Conservation (phyloP, 2,329 filamentous ascomycete species). For the Arthrobotrys megalospora region DNA sequence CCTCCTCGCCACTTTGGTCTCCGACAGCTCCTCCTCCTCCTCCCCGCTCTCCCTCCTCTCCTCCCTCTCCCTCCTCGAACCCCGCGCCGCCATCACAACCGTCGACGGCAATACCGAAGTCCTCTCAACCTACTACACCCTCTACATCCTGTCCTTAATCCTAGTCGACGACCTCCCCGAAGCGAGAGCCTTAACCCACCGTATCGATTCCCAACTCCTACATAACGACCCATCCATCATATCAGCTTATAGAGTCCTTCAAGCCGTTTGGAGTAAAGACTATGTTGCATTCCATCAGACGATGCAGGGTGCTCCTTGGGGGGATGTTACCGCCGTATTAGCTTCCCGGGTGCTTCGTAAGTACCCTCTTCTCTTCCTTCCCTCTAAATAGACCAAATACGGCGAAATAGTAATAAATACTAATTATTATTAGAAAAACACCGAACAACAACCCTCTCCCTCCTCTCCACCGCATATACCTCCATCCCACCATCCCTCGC, state of each 20-base stretch:
- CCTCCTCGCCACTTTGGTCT: constrained; percentile 40
- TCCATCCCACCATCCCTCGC: constrained; percentile 62
- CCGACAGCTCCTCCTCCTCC: constrained; percentile 35
- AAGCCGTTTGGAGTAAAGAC: constrained; percentile 62
- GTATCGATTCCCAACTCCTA: constrained; percentile 61
- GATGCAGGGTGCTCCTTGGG: constrained; percentile 62
- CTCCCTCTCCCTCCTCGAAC: constrained; percentile 43
- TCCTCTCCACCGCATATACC: constrained; percentile 64
- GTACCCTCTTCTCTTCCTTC: neutral
- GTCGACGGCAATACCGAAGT: constrained; percentile 57
- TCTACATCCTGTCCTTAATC: constrained; percentile 63
- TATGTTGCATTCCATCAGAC: constrained; percentile 62
- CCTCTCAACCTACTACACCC: constrained; percentile 63
- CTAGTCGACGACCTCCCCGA: constrained; percentile 64
- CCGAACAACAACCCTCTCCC: constrained; percentile 61
- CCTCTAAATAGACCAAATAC: neutral
- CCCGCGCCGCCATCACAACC: constrained; percentile 53
- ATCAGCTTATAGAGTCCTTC: constrained; percentile 62
- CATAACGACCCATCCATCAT: constrained; percentile 62
- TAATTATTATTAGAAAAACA: constrained; percentile 56
- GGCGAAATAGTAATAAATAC: neutral
- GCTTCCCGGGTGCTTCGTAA: constrained; percentile 58
- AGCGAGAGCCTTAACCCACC: constrained; percentile 63
- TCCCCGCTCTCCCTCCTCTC: constrained; percentile 31
- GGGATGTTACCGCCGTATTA: constrained; percentile 57